phyloP scores from a whole-genome alignment of 1,284 basidiomycete genomes.

The Leccinum subrobustum region DNA sequence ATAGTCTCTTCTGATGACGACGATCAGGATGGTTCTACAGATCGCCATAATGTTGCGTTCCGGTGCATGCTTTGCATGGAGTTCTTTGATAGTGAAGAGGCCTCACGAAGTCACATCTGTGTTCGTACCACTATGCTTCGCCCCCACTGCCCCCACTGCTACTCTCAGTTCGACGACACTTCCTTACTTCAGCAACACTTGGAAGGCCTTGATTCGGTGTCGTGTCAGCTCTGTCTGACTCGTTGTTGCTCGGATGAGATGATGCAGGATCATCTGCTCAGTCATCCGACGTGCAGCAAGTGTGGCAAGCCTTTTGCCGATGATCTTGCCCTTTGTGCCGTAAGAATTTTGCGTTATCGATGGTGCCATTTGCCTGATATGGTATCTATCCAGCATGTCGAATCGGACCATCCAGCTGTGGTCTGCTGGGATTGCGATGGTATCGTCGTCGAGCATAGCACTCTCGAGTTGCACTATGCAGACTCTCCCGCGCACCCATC shows the following conservation, averaged over 20 bases:
- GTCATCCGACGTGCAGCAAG: constrained; percentile 27
- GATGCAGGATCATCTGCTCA: constrained; percentile 28
- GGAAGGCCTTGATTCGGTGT: constrained; percentile 9
- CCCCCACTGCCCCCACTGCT: constrained; percentile 25
- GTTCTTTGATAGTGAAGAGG: constrained; percentile 16
- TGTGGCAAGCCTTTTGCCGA: constrained; percentile 25
- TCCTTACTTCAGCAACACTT: constrained; percentile 21
- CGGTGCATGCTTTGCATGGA: constrained; percentile 19
- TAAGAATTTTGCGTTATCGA: constrained; percentile 14
- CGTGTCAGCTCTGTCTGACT: constrained; percentile 22
- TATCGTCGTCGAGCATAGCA: constrained; percentile 21
- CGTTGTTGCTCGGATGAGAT: constrained; percentile 28
- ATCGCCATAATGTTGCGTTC: background rate
- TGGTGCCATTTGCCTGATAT: background rate
- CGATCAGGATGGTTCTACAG: background rate
- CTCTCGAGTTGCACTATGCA: constrained; percentile 25
- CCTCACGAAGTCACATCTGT: constrained; percentile 20
- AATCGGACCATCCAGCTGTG: constrained; percentile 24
- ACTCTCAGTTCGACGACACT: constrained; percentile 23
- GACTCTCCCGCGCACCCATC: constrained; percentile 29
- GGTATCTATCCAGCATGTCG: constrained; percentile 19
- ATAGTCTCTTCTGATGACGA: background rate
- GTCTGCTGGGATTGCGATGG: constrained; percentile 34
- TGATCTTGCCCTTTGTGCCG: constrained; percentile 20
- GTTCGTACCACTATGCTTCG: constrained; percentile 8